phyloP scores from a whole-genome alignment of 2,329 filamentous ascomycete genomes.

The Phoma sp. region DNA sequence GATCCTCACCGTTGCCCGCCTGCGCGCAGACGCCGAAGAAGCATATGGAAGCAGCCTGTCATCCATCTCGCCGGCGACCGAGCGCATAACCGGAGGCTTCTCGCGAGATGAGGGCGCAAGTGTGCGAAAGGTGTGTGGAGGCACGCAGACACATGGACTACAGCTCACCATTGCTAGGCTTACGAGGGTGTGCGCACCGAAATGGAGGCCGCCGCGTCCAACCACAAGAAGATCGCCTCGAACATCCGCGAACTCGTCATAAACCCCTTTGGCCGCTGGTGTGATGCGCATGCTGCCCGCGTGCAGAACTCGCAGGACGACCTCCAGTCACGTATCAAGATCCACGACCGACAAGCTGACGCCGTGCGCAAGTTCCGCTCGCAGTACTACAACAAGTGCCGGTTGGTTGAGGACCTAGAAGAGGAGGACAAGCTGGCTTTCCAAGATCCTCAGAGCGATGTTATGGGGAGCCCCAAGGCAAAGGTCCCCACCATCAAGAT shows the following conservation, averaged over 20 bases:
- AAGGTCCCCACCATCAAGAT: conserved; percentile 89
- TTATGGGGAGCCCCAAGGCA: conserved; percentile 59
- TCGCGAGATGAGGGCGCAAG: conserved; percentile 92
- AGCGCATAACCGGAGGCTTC: conserved; percentile 86
- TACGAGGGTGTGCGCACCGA: conserved; percentile 92
- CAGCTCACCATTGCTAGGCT: conserved; percentile 64
- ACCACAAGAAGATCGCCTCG: conserved; percentile 93
- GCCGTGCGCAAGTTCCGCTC: conserved; percentile 90
- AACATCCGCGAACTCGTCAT: conserved; percentile 97
- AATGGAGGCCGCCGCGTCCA: conserved; percentile 89
- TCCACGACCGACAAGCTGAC: conserved; percentile 91
- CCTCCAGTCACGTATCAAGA: conserved; percentile 87
- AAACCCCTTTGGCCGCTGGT: conserved; percentile 93
- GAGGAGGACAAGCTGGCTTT: conserved; percentile 99
- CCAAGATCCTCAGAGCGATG: conserved; percentile 74
- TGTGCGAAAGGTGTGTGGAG: conserved; percentile 79
- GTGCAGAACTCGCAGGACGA: conserved; percentile 96
- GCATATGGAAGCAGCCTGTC: conserved; percentile 80
- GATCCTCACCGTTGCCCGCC: conserved; percentile 85
- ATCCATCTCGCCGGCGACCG: conserved; percentile 82
- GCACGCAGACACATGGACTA: not conserved
- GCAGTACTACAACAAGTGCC: conserved; percentile 98
- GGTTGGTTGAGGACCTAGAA: conserved; percentile 92
- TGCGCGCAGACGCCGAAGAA: conserved; percentile 97
- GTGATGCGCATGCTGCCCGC: conserved; percentile 89